Conservation (phyloP, 441 rosid species). For the Capsella rubella region DNA sequence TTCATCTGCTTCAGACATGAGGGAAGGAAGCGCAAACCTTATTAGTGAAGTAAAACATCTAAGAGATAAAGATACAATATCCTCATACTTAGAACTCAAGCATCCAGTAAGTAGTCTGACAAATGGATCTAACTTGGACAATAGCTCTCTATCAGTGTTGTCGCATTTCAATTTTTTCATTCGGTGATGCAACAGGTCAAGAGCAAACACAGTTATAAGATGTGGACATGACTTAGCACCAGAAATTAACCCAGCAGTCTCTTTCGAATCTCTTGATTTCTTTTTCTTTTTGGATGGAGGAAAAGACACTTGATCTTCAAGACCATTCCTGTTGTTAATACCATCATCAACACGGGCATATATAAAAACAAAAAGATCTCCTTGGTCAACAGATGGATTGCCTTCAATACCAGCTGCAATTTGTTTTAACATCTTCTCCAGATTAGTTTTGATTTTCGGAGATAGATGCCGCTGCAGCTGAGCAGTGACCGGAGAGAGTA, state of each 20-base stretch:
- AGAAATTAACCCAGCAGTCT: slow-evolving; percentile 47
- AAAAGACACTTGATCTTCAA: slow-evolving; percentile 45
- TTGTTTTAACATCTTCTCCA: slow-evolving; percentile 78
- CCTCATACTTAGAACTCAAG: slow-evolving; percentile 90
- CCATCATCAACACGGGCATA: slow-evolving; percentile 73
- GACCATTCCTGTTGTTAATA: slow-evolving; percentile 57
- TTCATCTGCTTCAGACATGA: slow-evolving; percentile 76
- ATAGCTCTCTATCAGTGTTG: slow-evolving; percentile 52
- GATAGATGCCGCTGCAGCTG: slow-evolving; percentile 74
- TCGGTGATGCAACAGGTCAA: slow-evolving; percentile 64
- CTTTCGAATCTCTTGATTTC: slow-evolving; percentile 44
- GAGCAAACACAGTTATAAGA: slow-evolving; percentile 83
- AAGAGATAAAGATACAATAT: slow-evolving; percentile 74
- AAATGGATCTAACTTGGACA: slow-evolving; percentile 91
- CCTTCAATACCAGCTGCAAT: slow-evolving; percentile 85
- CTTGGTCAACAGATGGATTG: slow-evolving; percentile 88
- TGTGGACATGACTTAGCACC: slow-evolving; percentile 64
- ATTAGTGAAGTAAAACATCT: slow-evolving; percentile 79
- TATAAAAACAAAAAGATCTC: slow-evolving; percentile 73
- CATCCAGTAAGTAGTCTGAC: slow-evolving; percentile 70
- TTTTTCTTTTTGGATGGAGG: slow-evolving; percentile 37
- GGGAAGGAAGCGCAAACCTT: slow-evolving; percentile 83
- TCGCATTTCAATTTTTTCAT: slow-evolving; percentile 62
- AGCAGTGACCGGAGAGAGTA: slow-evolving; percentile 70
- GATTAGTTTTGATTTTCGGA: slow-evolving; percentile 68